Evolutionary conservation across 164 flowering plant species (phyloP).

Genomic region (Hamamelis virginiana): DNA sequence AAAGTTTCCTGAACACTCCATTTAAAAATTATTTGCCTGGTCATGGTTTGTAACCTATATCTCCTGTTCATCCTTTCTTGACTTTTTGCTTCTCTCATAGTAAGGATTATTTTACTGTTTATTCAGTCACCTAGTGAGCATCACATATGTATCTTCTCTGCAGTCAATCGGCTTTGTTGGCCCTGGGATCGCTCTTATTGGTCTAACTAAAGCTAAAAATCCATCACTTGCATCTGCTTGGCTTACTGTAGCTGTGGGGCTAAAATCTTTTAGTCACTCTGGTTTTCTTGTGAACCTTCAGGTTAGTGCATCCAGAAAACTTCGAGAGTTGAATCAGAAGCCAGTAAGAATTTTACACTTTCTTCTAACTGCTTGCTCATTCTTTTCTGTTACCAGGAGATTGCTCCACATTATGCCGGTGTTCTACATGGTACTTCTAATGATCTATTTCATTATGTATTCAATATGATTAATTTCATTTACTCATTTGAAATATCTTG

Average conservation of each 20-base stretch:
- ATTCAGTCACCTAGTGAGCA: not conserved
- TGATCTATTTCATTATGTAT: not conserved
- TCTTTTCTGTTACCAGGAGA: slow-evolving; percentile 59
- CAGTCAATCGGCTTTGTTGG: slow-evolving; percentile 96
- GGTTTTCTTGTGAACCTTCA: slow-evolving; percentile 97
- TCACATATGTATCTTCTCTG: slow-evolving; percentile 16
- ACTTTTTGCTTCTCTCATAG: not conserved
- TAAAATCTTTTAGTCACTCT: slow-evolving; percentile 89
- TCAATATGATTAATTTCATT: not conserved
- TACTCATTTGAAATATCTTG: not conserved
- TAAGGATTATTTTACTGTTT: not conserved
- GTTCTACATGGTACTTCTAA: slow-evolving; percentile 71
- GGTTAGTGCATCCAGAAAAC: slow-evolving; percentile 39
- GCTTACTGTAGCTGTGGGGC: slow-evolving; percentile 86
- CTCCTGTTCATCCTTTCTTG: not conserved
- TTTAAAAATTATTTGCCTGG: not conserved
- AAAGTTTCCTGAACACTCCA: not conserved
- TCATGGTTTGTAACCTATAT: not conserved
- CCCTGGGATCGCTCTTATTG: slow-evolving; percentile 76
- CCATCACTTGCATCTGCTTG: slow-evolving; percentile 82
- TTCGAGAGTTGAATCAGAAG: not conserved
- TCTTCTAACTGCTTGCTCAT: slow-evolving; percentile 12
- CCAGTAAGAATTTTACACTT: not conserved
- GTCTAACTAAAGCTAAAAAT: slow-evolving; percentile 60
- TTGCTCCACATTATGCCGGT: slow-evolving; percentile 91